Conservation (phyloP, 192 early-diverging fungal species). For the Linnemannia zychae region DNA sequence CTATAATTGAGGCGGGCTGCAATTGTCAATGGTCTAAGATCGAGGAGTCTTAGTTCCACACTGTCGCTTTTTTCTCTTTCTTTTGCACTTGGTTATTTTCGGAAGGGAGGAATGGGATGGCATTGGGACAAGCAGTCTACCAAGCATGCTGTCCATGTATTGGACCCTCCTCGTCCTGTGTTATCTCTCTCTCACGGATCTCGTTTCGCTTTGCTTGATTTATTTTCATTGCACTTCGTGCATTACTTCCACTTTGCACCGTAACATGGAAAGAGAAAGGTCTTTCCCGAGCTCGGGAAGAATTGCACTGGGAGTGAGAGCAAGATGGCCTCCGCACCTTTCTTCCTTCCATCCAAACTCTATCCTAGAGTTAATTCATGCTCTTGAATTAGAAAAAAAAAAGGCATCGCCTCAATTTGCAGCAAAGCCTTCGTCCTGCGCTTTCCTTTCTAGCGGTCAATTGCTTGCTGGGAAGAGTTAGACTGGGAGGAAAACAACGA, state of each 20-base stretch:
- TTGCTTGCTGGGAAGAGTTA: not conserved
- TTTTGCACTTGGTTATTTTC: not conserved
- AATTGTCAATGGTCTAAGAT: not conserved
- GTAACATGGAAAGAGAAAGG: not conserved
- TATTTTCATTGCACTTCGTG: no score
- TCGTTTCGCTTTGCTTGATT: no score
- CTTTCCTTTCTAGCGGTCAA: not conserved
- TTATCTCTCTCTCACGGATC: no score
- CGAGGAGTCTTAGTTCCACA: not conserved
- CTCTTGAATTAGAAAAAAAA: not conserved
- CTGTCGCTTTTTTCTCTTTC: not conserved
- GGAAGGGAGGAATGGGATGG: not conserved
- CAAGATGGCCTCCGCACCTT: not conserved
- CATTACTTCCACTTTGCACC: not conserved
- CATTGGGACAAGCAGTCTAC: not conserved
- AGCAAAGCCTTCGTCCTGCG: not conserved
- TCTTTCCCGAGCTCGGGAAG: not conserved
- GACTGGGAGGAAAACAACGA: not conserved
- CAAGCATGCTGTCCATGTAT: not conserved
- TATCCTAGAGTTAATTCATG: slow-evolving; percentile 7
- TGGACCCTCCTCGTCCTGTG: no score
- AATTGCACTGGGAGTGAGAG: not conserved
- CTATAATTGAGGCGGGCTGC: not conserved
- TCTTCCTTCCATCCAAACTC: slow-evolving; percentile 7
- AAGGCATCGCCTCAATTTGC: not conserved